These are phyloP conservation scores for Akanthomyces uredinophilus DNA, from an alignment of 2,329 filamentous ascomycete species.

Conservation along the genomic window DNA sequence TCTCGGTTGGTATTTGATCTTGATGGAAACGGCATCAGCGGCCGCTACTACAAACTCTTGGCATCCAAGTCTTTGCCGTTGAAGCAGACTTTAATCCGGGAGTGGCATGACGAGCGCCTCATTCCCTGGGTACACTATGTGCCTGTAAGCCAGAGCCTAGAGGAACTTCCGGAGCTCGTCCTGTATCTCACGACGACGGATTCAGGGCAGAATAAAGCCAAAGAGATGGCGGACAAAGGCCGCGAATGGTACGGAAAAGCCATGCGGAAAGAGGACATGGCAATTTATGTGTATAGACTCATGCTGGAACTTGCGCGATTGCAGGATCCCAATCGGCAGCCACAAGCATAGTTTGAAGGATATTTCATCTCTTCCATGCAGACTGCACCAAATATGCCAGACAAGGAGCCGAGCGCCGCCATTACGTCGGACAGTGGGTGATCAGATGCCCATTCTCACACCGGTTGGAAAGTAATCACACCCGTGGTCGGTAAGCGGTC, in stretches of 20 bases:
- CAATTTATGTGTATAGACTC: slow-evolving; percentile 56
- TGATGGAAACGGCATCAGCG: slow-evolving; percentile 53
- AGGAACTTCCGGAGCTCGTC: slow-evolving; percentile 49
- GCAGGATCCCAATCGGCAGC: slow-evolving; percentile 27
- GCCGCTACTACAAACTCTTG: slow-evolving; percentile 47
- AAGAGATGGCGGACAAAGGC: slow-evolving; percentile 48
- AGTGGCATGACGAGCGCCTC: slow-evolving; percentile 55
- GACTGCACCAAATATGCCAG: background rate
- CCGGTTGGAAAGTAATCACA: background rate
- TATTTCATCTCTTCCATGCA: background rate
- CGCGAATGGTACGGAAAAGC: slow-evolving; percentile 49
- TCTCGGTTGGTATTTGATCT: slow-evolving; percentile 45
- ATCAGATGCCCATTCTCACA: background rate
- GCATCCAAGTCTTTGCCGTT: slow-evolving; percentile 42
- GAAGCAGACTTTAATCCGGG: slow-evolving; percentile 48
- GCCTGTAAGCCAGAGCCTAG: slow-evolving; percentile 44
- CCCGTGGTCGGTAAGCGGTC: background rate
- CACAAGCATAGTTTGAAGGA: background rate
- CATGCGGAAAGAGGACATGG: slow-evolving; percentile 53
- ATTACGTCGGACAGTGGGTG: background rate
- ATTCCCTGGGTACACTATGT: slow-evolving; percentile 54
- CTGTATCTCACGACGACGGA: slow-evolving; percentile 39
- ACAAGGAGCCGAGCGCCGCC: background rate
- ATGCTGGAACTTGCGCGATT: slow-evolving; percentile 50
- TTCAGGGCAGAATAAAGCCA: slow-evolving; percentile 43